Conservation (phyloP, 2,329 filamentous ascomycete species). For the Parascedosporium putredinis region DNA sequence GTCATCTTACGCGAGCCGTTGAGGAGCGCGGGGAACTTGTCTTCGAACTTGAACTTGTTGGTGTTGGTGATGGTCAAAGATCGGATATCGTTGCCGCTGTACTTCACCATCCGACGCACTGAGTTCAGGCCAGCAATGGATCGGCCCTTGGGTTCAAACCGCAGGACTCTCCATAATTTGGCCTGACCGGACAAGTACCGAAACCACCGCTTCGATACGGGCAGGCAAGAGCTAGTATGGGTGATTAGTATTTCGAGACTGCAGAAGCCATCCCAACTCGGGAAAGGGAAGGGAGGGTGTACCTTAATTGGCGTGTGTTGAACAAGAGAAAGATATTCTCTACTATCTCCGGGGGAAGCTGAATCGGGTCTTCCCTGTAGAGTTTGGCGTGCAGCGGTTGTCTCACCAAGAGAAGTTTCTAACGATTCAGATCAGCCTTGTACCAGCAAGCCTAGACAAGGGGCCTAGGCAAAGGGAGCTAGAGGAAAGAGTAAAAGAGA, state of each 20-base stretch:
- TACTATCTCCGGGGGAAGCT: slow-evolving; percentile 9
- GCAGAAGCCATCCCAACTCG: no score
- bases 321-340: slow-evolving; percentile 6
- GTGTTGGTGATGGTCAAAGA: slow-evolving; percentile 5
- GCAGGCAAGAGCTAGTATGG: slow-evolving; percentile 1
- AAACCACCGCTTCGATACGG: slow-evolving; percentile 5
- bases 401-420: slow-evolving; percentile 10
- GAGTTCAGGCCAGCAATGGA: slow-evolving; percentile 3
- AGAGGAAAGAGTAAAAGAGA: no score
- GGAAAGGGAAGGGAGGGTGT: no score
- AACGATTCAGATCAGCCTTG: no score
- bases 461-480: neutral
- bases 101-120: slow-evolving; percentile 4
- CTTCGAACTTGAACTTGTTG: slow-evolving; percentile 6
- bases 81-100: slow-evolving; percentile 4
- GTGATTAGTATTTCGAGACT: neutral
- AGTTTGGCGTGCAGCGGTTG: slow-evolving; percentile 5
- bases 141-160: neutral
- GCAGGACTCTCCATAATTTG: neutral
- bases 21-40: slow-evolving; percentile 5
- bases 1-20: slow-evolving; percentile 1
- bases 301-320: slow-evolving; percentile 5
- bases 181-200: neutral
- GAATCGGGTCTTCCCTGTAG: slow-evolving; percentile 5
- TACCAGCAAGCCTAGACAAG: neutral